Percentiles rank a stretch among this genome's conserved stretches.
phyloP scores from a whole-genome alignment of 179 eudicot genomes.

The Beta corolliflora region DNA sequence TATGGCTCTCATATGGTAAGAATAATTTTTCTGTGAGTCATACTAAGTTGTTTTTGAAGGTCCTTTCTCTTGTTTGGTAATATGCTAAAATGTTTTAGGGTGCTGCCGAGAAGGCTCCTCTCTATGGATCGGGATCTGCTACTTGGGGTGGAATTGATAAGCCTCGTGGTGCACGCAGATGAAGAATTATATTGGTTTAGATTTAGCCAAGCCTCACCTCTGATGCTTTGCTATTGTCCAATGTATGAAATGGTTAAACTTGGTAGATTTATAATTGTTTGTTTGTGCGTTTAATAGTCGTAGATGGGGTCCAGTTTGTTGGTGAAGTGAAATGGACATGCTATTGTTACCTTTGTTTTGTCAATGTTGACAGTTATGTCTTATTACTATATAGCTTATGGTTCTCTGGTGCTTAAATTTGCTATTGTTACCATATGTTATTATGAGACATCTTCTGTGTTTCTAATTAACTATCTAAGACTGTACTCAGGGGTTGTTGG shows the following conservation, averaged over 20 bases:
- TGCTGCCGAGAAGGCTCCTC: slow-evolving; percentile 73
- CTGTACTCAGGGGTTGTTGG: neutral
- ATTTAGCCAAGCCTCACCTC: slow-evolving; percentile 8
- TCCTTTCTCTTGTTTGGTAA: slow-evolving; percentile 17
- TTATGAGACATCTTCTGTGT: neutral
- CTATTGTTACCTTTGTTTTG: slow-evolving; percentile 17
- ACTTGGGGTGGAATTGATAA: slow-evolving; percentile 80
- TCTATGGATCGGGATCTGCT: slow-evolving; percentile 77
- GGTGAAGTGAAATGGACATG: slow-evolving; percentile 25
- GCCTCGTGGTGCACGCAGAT: slow-evolving; percentile 63
- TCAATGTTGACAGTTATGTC: slow-evolving; percentile 22
- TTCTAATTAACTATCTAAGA: neutral
- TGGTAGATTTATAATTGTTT: slow-evolving; percentile 40
- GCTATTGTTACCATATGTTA: neutral
- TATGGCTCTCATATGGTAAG: slow-evolving; percentile 78
- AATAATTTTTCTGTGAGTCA: slow-evolving; percentile 13
- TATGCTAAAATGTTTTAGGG: slow-evolving; percentile 47
- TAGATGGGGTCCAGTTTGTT: slow-evolving; percentile 26
- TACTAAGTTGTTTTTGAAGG: neutral
- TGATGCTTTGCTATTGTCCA: slow-evolving; percentile 35
- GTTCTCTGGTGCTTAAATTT: slow-evolving; percentile 15
- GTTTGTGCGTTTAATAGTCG: slow-evolving; percentile 26
- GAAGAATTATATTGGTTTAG: slow-evolving; percentile 31
- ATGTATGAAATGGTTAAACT: slow-evolving; percentile 39
- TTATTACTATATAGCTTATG: neutral